These are phyloP conservation scores for Phytopythium delawarense DNA, from an alignment of 352 stramenopile species.

Conservation along the genomic window DNA sequence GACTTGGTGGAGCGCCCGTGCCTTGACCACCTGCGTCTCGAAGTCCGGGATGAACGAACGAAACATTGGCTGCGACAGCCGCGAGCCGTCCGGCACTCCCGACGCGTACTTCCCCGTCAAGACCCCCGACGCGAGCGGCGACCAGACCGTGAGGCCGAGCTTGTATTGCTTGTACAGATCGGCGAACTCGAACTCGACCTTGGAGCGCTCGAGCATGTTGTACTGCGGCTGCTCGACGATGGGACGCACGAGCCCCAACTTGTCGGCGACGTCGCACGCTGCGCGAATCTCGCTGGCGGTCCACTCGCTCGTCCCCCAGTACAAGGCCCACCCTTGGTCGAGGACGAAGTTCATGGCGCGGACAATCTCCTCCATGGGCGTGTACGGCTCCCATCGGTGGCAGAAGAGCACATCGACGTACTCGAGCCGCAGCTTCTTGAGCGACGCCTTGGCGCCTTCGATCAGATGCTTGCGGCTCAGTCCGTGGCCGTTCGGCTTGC, in stretches of 20 bases:
- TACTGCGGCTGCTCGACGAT: constrained; percentile 6
- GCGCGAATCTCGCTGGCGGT: not conserved
- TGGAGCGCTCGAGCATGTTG: not conserved
- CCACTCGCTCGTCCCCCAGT: constrained; percentile 43
- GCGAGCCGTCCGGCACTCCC: not conserved
- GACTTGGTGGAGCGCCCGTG: not conserved
- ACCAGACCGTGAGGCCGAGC: constrained; percentile 39
- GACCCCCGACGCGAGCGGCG: constrained; percentile 30
- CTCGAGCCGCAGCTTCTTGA: not conserved
- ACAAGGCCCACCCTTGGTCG: constrained; percentile 25
- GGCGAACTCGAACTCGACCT: constrained; percentile 39
- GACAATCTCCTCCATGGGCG: constrained; percentile 36
- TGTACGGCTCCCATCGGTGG: constrained; percentile 21
- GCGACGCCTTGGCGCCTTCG: not conserved
- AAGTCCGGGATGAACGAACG: not conserved
- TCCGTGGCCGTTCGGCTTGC: not conserved
- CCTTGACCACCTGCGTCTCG: not conserved
- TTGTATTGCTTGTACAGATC: constrained; percentile 44
- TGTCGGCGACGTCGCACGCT: not conserved
- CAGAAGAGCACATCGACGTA: constrained; percentile 17
- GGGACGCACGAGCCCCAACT: not conserved
- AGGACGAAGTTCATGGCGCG: constrained; percentile 39
- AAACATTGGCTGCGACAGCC: not conserved
- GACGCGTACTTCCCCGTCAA: constrained; percentile 37
- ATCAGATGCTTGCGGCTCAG: not conserved